Percentiles rank a stretch among this genome's conserved stretches.
These are phyloP conservation scores for Amoebophrya sp. DNA, from an alignment of 169 alveolate genomes.

Conservation along the genomic window DNA sequence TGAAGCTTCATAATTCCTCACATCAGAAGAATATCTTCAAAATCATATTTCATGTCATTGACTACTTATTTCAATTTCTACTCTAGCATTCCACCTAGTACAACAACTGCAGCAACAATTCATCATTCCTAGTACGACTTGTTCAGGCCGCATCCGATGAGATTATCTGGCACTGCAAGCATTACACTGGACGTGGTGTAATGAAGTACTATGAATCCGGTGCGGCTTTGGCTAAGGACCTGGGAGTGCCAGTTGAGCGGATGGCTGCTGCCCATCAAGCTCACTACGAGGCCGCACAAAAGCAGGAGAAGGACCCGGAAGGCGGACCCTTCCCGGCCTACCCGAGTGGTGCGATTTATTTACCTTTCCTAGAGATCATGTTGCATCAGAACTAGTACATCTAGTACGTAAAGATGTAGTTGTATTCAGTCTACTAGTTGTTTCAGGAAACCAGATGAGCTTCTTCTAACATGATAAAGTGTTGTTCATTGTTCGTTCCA, in stretches of 20 bases:
- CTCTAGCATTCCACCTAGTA: too few relatives aligned
- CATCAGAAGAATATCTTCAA: neutral
- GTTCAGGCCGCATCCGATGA: constrained; percentile 50
- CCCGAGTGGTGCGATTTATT: constrained; percentile 36
- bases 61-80: constrained; percentile 21
- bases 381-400: too few relatives aligned
- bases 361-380: too few relatives aligned
- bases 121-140: neutral
- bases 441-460: too few relatives aligned
- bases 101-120: too few relatives aligned
- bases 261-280: constrained; percentile 40
- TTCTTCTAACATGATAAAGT: too few relatives aligned
- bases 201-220: constrained; percentile 35
- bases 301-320: constrained; percentile 42
- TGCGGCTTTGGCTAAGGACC: constrained; percentile 33
- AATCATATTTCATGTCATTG: neutral
- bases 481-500: too few relatives aligned
- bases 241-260: constrained; percentile 20
- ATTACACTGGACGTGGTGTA: constrained; percentile 37
- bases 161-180: constrained; percentile 53
- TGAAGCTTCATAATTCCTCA: neutral
- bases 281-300: constrained; percentile 45
- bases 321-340: constrained; percentile 36
- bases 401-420: too few relatives aligned
- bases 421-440: too few relatives aligned